A percentile compares a stretch with the other conserved stretches of the same genome.
Conservation (phyloP, 1,284 basidiomycete genomes). For the Ganoderma lucidum region DNA sequence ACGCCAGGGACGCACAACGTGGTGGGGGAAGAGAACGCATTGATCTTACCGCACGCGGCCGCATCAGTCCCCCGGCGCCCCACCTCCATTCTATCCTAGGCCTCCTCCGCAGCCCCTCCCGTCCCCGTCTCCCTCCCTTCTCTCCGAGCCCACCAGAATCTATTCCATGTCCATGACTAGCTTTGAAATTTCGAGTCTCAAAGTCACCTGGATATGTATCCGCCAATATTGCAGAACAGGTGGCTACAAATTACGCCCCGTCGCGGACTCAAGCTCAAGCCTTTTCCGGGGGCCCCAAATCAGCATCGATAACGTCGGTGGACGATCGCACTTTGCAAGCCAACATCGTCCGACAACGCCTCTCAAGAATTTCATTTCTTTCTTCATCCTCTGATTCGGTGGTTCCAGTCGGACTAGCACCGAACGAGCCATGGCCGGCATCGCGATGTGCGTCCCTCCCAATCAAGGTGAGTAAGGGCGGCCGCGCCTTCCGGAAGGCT, state of each 20-base stretch:
- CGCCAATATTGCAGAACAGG: not conserved
- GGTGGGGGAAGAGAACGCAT: constrained; percentile 8
- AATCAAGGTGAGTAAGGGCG: constrained; percentile 11
- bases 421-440: not conserved
- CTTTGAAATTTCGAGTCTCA: not conserved
- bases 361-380: not conserved
- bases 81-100: not conserved
- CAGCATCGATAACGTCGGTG: constrained; percentile 5
- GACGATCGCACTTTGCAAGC: constrained; percentile 1
- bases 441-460: not conserved
- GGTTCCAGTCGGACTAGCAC: not conserved
- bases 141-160: not conserved
- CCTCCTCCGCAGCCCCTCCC: not conserved
- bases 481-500: constrained; percentile 5
- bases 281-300: not conserved
- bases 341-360: not conserved
- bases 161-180: no score
- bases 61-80: constrained; percentile 14
- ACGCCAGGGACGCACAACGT: constrained; percentile 16
- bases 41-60: not conserved
- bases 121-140: not conserved
- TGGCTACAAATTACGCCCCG: not conserved
- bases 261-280: not conserved
- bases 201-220: not conserved
- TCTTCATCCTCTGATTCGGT: not conserved